These are phyloP conservation scores for Chaetomiaceae sp. DNA, from an alignment of 2,329 filamentous ascomycete genomes.

Conservation along the genomic window DNA sequence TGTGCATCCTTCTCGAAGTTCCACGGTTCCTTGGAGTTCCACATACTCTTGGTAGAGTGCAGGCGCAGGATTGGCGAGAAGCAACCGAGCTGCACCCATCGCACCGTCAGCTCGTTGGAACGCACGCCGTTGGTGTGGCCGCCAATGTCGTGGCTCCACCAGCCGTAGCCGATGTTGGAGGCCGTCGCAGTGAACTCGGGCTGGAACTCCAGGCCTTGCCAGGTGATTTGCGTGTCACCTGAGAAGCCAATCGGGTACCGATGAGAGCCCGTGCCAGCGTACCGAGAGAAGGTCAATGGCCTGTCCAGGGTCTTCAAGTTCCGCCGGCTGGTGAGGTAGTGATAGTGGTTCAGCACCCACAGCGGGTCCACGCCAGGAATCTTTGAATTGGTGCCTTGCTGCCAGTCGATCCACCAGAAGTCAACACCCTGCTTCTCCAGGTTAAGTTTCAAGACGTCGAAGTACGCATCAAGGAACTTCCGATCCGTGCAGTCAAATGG, in stretches of 20 bases:
- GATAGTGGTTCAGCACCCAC: conserved; percentile 60
- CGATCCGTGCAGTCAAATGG: conserved; percentile 49
- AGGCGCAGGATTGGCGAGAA: conserved; percentile 57
- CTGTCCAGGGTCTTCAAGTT: conserved; percentile 31
- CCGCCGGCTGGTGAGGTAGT: conserved; percentile 48
- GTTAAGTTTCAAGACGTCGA: conserved; percentile 49
- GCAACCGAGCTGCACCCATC: conserved; percentile 57
- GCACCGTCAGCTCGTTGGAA: conserved; percentile 51
- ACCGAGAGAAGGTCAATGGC: conserved; percentile 54
- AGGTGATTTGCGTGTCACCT: conserved; percentile 53
- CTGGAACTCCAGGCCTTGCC: conserved; percentile 56
- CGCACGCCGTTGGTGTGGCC: conserved; percentile 52
- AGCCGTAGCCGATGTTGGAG: conserved; percentile 61
- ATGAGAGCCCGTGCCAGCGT: conserved; percentile 56
- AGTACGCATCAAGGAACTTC: conserved; percentile 52
- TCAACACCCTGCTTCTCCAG: conserved; percentile 53
- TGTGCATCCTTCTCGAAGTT: conserved; percentile 41
- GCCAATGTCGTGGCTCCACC: conserved; percentile 66
- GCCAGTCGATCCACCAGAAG: conserved; percentile 66
- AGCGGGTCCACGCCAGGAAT: conserved; percentile 55
- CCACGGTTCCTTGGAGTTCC: conserved; percentile 60
- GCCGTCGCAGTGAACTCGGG: conserved; percentile 61
- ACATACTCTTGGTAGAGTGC: conserved; percentile 52
- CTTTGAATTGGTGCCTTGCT: conserved; percentile 51
- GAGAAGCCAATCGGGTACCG: conserved; percentile 61